Percentiles rank a stretch among this genome's conserved stretches.
These are phyloP conservation scores for Stephania cephalantha DNA, from an alignment of 164 flowering plant species.

Conservation along the genomic window DNA sequence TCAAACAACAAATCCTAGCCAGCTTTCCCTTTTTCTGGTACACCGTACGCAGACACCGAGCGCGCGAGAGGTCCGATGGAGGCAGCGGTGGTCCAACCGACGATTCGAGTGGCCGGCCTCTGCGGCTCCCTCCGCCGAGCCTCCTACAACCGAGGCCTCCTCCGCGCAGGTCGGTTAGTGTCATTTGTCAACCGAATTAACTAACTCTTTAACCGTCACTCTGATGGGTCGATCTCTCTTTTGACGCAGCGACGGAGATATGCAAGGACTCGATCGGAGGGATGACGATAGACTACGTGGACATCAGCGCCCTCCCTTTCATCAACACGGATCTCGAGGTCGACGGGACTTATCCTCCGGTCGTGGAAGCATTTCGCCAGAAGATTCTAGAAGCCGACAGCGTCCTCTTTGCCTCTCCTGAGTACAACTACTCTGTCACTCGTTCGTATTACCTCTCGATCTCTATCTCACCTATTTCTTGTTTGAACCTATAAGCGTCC, in stretches of 20 bases:
- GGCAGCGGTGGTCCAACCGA: constrained; percentile 18
- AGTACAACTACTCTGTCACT: constrained; percentile 46
- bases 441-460: constrained; percentile 16
- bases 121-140: constrained; percentile 80
- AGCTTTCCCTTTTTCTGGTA: too few relatives aligned
- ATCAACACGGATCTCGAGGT: constrained; percentile 49
- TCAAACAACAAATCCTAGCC: too few relatives aligned
- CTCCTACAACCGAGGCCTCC: constrained; percentile 67
- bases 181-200: too few relatives aligned
- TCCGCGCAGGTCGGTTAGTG: constrained; percentile 50
- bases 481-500: background rate
- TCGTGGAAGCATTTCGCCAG: constrained; percentile 41
- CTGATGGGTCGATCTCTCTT: background rate
- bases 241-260: constrained; percentile 25
- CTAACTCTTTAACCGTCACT: background rate
- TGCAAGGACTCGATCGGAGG: constrained; percentile 27
- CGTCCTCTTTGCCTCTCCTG: constrained; percentile 51
- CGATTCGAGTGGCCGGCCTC: constrained; percentile 61
- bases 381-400: constrained; percentile 39
- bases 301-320: constrained; percentile 36
- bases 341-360: constrained; percentile 35
- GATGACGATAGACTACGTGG: constrained; percentile 36
- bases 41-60: background rate
- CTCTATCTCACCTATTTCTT: background rate
- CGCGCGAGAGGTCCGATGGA: background rate